Evolutionary conservation across 345 rosid genomes (phyloP), one percentile per base, ranked within the genome.

Genomic region (Jatropha curcas): DNA sequence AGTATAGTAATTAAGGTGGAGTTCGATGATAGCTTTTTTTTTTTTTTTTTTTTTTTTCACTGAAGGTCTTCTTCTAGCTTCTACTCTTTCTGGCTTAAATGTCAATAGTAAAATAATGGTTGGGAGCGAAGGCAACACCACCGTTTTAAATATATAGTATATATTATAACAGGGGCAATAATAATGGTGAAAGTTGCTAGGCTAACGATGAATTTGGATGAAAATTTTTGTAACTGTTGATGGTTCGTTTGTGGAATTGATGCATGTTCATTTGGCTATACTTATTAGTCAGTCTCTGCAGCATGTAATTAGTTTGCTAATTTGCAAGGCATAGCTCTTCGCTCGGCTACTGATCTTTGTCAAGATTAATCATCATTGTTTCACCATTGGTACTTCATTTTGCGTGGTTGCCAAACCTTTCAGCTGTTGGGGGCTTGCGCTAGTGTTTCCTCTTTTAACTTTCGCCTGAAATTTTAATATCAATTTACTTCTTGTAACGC

Each of bases 41-140:
- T 41, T 41, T 41, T 12, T 2, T 39, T 2, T 41, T 41, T 10
- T 41, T 41, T 7, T 1, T 41, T 10, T 41, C 45, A 9, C 2
- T 24, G 31, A 53, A 43, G 22, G 25, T 41, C 28, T 63, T 39
- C 50, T 63, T 7, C 13, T 45, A 53, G 53, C 62, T 28, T 58
- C 3, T 58, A 25, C 43, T 25, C 34, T 8, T 65, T 2, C 25
- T n/a, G n/a, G 34, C 3, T 65, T 65, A n/a, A 25, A 24, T 43
- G 68, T 43, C 41, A 37, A 63, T 63, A 62, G 48, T n/a, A 41
- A 64, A 4, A n/a, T n/a, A n/a, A n/a, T n/a, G n/a, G n/a, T 25
- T 27, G 27, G 5, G 12, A 35, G 33, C 28, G 31, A 28, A 57
- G n/a, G n/a, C 28, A 45, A 24, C 27, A 9, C 27, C 8, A 65